Percentiles rank a stretch among this genome's conserved stretches.
These are phyloP conservation scores for Echites panduratus DNA, from an alignment of 257 asterid species.

Conservation along the genomic window DNA sequence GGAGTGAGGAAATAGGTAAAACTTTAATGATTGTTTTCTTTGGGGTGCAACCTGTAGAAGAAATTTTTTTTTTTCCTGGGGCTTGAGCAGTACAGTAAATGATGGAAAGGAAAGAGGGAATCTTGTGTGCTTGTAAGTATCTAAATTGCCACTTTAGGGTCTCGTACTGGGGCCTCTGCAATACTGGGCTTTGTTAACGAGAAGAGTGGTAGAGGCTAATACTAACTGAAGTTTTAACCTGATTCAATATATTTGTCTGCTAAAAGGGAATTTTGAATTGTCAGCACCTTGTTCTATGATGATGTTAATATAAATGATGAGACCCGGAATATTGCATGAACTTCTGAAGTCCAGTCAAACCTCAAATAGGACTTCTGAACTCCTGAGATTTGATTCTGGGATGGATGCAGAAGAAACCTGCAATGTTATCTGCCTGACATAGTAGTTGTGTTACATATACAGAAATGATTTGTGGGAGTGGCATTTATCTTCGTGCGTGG, in stretches of 20 bases:
- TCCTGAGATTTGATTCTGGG: background rate
- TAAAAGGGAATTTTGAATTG: background rate
- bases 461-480: background rate
- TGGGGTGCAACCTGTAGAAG: constrained; percentile 11
- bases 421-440: background rate
- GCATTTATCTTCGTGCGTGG: background rate
- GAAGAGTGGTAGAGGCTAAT: constrained; percentile 3
- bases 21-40: background rate
- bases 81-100: background rate
- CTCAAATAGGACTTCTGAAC: background rate
- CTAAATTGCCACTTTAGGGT: constrained; percentile 1
- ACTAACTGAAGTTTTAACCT: background rate
- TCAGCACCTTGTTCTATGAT: background rate
- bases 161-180: background rate
- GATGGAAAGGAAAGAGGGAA: background rate
- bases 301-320: background rate
- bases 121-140: background rate
- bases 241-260: background rate
- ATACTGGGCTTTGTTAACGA: background rate
- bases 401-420: background rate
- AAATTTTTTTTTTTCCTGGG: constrained; percentile 5
- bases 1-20: constrained; percentile 4
- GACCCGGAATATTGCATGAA: constrained; percentile 3
- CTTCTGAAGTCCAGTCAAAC: background rate
- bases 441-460: constrained; percentile 1